Evolutionary conservation across 1,139 yeast species (phyloP), one percentile per base, ranked within the genome.

Genomic region (Suhomyces kunorum): DNA sequence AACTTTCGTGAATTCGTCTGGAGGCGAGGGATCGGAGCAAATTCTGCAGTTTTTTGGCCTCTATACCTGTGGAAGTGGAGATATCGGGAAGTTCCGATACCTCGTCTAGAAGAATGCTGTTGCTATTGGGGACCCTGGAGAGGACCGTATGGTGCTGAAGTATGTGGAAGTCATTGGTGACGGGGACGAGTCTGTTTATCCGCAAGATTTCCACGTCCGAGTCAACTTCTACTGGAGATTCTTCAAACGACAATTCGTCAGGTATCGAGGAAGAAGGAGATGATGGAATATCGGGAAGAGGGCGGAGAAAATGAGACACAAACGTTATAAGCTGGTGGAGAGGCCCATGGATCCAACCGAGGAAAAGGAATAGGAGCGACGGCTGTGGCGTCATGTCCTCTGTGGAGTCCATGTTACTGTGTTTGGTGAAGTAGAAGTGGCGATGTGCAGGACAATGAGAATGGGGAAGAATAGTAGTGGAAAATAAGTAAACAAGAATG

Each of bases 151-250:
- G 31, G 19, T 31, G 23, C 13, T 28, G 43, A n/a, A 48, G 29
- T 3, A 48, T 23, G 28, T 50, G 54, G 25, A 39, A 49, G 32
- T 49, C 53, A 19, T 49, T 45, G 12, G 53, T 47, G 23, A 48
- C 28, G 2, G 16, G 33, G 3, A 19, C 28, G 16, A 36, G 24
- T 14, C 16, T 22, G 22, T 24, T 17, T n/a, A 33, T n/a, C 23
- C 32, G 42, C 14, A 35, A 30, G 19, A 38, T 34, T 17, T 22
- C 36, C 6, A 39, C 28, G 16, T 39, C 35, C 11, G 42, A 24
- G 6, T 36, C 47, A 6, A 37, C 31, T 3, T 23, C 30, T 8
- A n/a, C n/a, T n/a, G n/a, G n/a, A n/a, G n/a, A n/a, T n/a, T n/a
- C n/a, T n/a, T n/a, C n/a, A n/a, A n/a, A n/a, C n/a, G n/a, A n/a